phyloP scores from a whole-genome alignment of 129 eudicot genomes.

The Ambrosia trifida region DNA sequence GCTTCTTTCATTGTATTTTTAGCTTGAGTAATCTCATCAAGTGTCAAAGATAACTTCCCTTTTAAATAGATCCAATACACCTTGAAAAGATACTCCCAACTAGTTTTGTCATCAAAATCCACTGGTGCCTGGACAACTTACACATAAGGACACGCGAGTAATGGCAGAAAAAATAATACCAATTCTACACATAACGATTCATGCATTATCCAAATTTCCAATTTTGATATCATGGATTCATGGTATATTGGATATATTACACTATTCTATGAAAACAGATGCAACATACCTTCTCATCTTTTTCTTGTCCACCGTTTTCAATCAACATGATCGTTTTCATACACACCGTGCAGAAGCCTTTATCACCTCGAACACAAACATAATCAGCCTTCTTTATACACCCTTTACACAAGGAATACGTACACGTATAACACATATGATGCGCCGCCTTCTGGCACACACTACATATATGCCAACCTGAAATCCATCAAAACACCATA shows the following conservation, averaged over 20 bases:
- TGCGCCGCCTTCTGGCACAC: conserved; percentile 70
- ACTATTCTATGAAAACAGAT: neutral
- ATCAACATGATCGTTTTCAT: conserved; percentile 82
- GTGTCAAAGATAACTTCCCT: conserved; percentile 60
- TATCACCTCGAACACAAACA: conserved; percentile 75
- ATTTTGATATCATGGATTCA: neutral
- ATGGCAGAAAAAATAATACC: neutral
- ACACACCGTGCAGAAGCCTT: conserved; percentile 91
- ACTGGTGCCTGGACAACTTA: conserved; percentile 64
- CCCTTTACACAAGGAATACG: conserved; percentile 85
- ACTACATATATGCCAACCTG: conserved; percentile 98
- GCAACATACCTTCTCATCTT: conserved; percentile 60
- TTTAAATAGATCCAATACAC: conserved; percentile 76
- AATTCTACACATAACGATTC: neutral
- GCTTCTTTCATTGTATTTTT: conserved; percentile 60
- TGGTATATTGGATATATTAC: neutral
- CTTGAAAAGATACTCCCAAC: conserved; percentile 98
- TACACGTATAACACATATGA: conserved; percentile 87
- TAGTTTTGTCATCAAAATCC: conserved; percentile 83
- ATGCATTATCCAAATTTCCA: neutral
- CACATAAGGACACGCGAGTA: conserved; percentile 24
- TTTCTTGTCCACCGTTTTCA: conserved; percentile 68
- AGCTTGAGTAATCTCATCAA: conserved; percentile 66
- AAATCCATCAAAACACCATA: conserved; percentile 32
- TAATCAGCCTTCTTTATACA: conserved; percentile 75